Conservation (phyloP, 345 rosid species). For the Barbarea vulgaris region DNA sequence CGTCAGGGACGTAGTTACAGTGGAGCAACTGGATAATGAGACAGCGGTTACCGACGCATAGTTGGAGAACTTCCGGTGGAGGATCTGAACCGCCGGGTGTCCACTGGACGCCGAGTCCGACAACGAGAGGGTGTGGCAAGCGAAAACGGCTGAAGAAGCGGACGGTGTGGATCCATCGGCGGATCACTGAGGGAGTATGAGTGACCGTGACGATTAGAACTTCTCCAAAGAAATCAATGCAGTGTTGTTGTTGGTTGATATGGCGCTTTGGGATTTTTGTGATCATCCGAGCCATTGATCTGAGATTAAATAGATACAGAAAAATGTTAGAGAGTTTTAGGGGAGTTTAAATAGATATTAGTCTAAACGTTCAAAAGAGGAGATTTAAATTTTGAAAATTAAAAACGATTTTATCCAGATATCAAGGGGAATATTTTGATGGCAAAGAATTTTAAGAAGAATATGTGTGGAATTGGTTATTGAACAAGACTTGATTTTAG, state of each 20-base stretch:
- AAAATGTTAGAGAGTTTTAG: neutral
- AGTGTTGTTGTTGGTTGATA: neutral
- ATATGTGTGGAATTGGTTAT: no score
- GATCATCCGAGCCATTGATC: neutral
- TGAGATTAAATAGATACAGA: neutral
- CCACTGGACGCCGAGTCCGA: conserved; percentile 8
- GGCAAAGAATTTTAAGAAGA: no score
- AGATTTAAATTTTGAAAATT: neutral
- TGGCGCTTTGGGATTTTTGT: neutral
- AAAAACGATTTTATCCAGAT: neutral
- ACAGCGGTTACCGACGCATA: neutral
- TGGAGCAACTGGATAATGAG: conserved; percentile 3
- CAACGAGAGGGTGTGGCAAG: neutral
- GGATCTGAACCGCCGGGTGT: neutral
- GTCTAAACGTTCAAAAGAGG: neutral
- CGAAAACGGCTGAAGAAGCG: neutral
- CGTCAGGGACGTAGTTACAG: neutral
- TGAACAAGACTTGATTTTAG: no score
- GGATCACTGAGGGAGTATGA: neutral
- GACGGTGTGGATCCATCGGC: neutral
- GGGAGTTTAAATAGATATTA: neutral
- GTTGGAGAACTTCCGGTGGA: neutral
- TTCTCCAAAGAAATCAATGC: neutral
- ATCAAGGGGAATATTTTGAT: neutral
- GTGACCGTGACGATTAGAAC: neutral